Conservation (phyloP, 2,329 filamentous ascomycete genomes). For the Penicillium frequentans region DNA sequence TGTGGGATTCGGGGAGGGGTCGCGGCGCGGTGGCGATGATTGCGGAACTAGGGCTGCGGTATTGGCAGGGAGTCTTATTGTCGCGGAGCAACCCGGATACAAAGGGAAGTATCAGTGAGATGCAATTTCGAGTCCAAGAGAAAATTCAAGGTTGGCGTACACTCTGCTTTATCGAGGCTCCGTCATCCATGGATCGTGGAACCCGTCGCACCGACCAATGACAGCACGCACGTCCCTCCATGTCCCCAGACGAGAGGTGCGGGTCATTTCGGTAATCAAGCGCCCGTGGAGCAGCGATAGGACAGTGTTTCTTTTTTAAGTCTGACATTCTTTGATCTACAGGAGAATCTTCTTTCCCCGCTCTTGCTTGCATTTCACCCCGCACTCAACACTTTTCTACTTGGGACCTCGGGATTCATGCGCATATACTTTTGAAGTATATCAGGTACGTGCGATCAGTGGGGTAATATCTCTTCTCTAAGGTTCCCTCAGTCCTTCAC, state of each 20-base stretch:
- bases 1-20: constrained; percentile 17
- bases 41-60: neutral
- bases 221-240: constrained; percentile 35
- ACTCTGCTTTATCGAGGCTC: neutral
- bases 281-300: constrained; percentile 20
- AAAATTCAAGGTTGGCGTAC: neutral
- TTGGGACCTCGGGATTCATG: neutral
- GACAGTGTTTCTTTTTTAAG: neutral
- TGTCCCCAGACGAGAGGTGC: constrained; percentile 35
- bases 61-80: neutral
- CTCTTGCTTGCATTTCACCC: neutral
- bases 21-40: constrained; percentile 21
- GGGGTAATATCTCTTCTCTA: neutral
- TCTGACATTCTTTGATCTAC: constrained; percentile 2
- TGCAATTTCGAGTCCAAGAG: neutral
- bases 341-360: neutral
- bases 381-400: neutral
- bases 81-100: neutral
- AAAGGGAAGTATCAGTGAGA: neutral
- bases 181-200: constrained; percentile 1
- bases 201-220: constrained; percentile 32
- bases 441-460: neutral
- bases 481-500: neutral
- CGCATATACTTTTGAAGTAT: neutral
- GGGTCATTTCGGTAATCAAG: constrained; percentile 9